Base-by-base conservation (phyloP, 352 stramenopile genomes). In the Lagenidium sp. region DNA sequence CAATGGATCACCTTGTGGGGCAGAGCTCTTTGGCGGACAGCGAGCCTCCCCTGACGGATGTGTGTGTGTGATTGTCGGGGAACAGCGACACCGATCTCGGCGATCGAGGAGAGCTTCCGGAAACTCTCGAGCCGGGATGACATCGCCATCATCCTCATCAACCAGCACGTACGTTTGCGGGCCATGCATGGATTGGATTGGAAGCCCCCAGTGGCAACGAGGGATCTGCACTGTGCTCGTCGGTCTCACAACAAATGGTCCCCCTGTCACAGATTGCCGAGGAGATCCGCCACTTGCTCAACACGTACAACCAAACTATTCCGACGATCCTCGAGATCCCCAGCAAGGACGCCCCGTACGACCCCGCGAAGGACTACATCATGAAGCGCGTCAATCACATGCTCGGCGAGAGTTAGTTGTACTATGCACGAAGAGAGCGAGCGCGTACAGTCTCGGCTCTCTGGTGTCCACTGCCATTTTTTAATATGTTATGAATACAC, bases 101-200 rank as follows among this genome's bases (percentile, higher is more conserved):
- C 69, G n/a, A 94, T 97, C 47, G 84, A 96, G 53, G 71, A 95
- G 31, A 89, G 82, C 20, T 98, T 99, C 65, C 88, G 92, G 40
- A 68, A 66, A 23, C 85, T 98, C 26, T 90, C 93, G 24, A 91
- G 55, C 36, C 84, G 96, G 35, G 84, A 98, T 57, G 96, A 99
- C 68, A 83, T 99, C 49, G 96, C 84, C 29, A 99, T 99, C 47
- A 95, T 99, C 48, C 78, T 99, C 19, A 99, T 99, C 57, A 99
- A 99, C 69, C 96, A 99, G 68, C 95, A 99, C 52, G 85, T 94
- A 63, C 35, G 77, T 52, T 25, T 11, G 19, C 20, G 3, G 0
- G 2, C 4, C 3, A 24, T 21, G 34, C 11, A 11, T 24, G 7
- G 20, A 18, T 28, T 4, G 3, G 12, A 19, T 22, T 12, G 42